Conservation (phyloP, 2,329 filamentous ascomycete genomes). For the Penicillium sp. region DNA sequence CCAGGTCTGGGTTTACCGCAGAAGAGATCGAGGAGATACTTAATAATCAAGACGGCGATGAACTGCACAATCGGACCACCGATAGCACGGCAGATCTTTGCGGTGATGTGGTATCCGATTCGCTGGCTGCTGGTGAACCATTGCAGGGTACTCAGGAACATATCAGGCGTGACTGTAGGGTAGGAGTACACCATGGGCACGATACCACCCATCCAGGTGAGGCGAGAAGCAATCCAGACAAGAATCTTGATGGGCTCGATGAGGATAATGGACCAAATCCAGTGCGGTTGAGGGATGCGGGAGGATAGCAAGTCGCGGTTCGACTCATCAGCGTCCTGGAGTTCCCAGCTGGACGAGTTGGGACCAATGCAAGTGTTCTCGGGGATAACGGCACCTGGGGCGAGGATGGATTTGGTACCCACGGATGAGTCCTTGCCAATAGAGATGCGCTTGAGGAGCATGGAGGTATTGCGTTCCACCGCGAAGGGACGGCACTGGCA, state of each 20-base stretch:
- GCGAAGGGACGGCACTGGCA: constrained; percentile 56
- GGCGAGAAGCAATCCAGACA: constrained; percentile 44
- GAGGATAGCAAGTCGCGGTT: constrained; percentile 48
- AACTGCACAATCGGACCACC: constrained; percentile 18
- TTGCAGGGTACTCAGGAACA: constrained; percentile 16
- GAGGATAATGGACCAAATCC: constrained; percentile 44
- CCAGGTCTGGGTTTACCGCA: constrained; percentile 20
- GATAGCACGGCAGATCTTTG: constrained; percentile 17
- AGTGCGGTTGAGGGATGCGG: constrained; percentile 46
- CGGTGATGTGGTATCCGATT: constrained; percentile 20
- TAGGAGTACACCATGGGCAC: constrained; percentile 19
- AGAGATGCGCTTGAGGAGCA: constrained; percentile 55
- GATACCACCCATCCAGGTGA: constrained; percentile 44
- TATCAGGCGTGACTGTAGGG: constrained; percentile 8
- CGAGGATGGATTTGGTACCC: constrained; percentile 52
- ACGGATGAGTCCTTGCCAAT: constrained; percentile 52
- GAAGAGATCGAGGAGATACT: constrained; percentile 13
- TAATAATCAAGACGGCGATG: constrained; percentile 9
- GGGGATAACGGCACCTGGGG: constrained; percentile 52
- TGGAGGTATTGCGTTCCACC: constrained; percentile 57
- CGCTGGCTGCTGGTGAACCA: constrained; percentile 18
- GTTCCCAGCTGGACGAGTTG: constrained; percentile 60
- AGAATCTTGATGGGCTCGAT: constrained; percentile 46
- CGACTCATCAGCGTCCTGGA: constrained; percentile 44
- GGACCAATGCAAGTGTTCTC: constrained; percentile 55